These are phyloP conservation scores for Aquilaria sinensis DNA, from an alignment of 345 rosid genomes.

Conservation along the genomic window DNA sequence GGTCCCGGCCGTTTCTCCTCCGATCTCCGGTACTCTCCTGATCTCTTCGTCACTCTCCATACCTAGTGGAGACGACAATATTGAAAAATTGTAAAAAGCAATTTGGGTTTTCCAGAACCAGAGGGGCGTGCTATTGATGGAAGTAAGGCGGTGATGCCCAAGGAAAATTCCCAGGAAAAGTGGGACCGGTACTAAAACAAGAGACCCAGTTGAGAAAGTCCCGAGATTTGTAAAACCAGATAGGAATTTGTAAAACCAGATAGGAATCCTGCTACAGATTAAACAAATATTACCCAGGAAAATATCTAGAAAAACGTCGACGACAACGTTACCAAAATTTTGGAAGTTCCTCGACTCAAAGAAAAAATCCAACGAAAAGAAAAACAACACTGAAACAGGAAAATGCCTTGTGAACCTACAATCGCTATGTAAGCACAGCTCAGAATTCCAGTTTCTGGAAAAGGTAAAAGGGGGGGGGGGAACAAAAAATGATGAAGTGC, in stretches of 20 bases:
- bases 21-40: constrained; percentile 87
- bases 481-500: background rate
- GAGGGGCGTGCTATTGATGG: background rate
- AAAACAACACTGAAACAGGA: background rate
- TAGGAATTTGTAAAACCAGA: background rate
- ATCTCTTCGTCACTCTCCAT: constrained; percentile 98
- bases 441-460: background rate
- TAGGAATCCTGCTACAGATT: background rate
- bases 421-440: background rate
- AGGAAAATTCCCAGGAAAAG: constrained; percentile 11
- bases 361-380: background rate
- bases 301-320: background rate
- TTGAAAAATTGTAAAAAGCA: background rate
- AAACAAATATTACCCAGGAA: too few species aligned
- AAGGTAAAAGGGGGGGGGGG: background rate
- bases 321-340: too few species aligned
- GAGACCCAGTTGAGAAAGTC: constrained; percentile 20
- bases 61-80: constrained; percentile 27
- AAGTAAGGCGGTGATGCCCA: constrained; percentile 23
- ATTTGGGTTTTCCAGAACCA: background rate
- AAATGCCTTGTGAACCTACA: background rate
- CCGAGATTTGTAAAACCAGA: constrained; percentile 6
- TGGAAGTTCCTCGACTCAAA: background rate
- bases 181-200: background rate
- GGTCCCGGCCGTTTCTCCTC: constrained; percentile 51